phyloP scores from a whole-genome alignment of 495 filamentous ascomycete species.

The Schizothecium vesticola region DNA sequence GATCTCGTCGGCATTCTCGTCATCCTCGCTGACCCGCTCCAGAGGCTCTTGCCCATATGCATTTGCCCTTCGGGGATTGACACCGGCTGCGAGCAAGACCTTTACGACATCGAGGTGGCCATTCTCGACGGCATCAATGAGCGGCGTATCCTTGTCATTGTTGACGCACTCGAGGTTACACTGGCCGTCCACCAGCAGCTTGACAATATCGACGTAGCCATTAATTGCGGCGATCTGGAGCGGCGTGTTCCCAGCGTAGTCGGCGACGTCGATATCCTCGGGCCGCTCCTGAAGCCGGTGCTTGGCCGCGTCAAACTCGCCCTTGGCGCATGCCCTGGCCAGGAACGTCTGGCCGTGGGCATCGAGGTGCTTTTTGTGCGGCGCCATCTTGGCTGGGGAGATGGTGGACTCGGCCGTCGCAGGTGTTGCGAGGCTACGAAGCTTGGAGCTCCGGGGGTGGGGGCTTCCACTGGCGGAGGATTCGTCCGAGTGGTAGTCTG shows the following conservation, averaged over 20 bases:
- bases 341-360: constrained; percentile 79
- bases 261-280: constrained; percentile 79
- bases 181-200: constrained; percentile 71
- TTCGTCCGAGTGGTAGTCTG: constrained; percentile 67
- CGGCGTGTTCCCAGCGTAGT: constrained; percentile 91
- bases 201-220: constrained; percentile 75
- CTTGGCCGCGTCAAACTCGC: constrained; percentile 66
- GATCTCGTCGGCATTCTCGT: constrained; percentile 58
- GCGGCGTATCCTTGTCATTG: constrained; percentile 85
- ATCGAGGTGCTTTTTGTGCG: constrained; percentile 76
- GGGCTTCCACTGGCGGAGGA: constrained; percentile 69
- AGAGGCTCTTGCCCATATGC: constrained; percentile 80
- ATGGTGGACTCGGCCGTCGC: constrained; percentile 50
- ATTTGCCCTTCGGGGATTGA: constrained; percentile 84
- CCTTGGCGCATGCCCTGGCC: constrained; percentile 75
- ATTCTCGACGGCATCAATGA: constrained; percentile 95
- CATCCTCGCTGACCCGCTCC: constrained; percentile 67
- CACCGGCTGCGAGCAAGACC: constrained; percentile 74
- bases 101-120: constrained; percentile 87
- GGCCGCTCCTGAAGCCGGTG: constrained; percentile 66
- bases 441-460: constrained; percentile 58
- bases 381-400: constrained; percentile 62
- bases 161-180: constrained; percentile 75
- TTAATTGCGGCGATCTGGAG: constrained; percentile 85
- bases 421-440: constrained; percentile 58